phyloP scores from a whole-genome alignment of 768 basidiomycete species.

The Leccinum olivaceopallidum region DNA sequence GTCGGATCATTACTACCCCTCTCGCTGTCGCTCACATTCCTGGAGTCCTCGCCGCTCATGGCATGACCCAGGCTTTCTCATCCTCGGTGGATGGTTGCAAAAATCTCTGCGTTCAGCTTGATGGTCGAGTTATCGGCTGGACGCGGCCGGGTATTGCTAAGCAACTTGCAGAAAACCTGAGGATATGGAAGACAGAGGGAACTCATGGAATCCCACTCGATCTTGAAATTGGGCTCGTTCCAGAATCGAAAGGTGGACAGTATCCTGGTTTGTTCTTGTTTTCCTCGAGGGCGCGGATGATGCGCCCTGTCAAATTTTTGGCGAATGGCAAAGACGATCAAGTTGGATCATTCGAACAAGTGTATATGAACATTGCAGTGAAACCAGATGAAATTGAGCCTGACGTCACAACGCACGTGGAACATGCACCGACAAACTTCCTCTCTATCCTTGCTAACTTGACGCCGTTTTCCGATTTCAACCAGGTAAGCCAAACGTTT shows the following conservation, averaged over 20 bases:
- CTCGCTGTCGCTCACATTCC: constrained; percentile 81
- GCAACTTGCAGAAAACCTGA: constrained; percentile 80
- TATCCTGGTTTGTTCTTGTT: constrained; percentile 97
- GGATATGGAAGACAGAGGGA: constrained; percentile 94
- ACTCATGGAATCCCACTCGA: constrained; percentile 82
- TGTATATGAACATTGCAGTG: constrained; percentile 98
- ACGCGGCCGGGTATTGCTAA: constrained; percentile 71
- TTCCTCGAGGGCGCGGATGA: constrained; percentile 86
- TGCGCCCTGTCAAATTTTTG: constrained; percentile 95
- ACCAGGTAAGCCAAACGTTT: constrained; percentile 65
- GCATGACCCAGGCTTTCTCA: constrained; percentile 91
- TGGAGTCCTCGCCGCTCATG: constrained; percentile 76
- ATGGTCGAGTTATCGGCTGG: constrained; percentile 95
- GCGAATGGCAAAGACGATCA: constrained; percentile 85
- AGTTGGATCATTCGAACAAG: constrained; percentile 96
- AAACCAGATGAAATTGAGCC: constrained; percentile 80
- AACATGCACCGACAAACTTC: constrained; percentile 93
- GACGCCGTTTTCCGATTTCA: constrained; percentile 99
- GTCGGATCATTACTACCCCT: constrained; percentile 82
- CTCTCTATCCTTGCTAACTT: constrained; percentile 95
- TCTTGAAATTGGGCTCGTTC: constrained; percentile 92
- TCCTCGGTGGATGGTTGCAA: constrained; percentile 77
- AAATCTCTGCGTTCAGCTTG: constrained; percentile 90
- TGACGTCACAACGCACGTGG: constrained; percentile 85
- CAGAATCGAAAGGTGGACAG: constrained; percentile 88